Base-by-base conservation (phyloP, 345 rosid species). In the Eucalyptus brandiana region DNA sequence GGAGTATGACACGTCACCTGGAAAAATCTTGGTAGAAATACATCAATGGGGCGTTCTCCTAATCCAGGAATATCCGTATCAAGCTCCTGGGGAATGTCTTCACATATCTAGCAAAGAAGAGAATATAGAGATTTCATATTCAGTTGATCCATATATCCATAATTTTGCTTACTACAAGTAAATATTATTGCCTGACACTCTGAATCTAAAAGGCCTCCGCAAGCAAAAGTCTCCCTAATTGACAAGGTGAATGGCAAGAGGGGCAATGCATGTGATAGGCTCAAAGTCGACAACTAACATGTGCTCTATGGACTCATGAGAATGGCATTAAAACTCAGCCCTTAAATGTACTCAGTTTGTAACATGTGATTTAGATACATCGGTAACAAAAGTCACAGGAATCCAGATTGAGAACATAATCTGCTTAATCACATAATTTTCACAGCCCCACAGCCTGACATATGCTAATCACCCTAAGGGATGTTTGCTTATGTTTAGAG, bases 41-140 rank as follows among this genome's bases (percentile, higher is more conserved):
- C 92, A 90, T 94, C 94, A 89, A 96, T 96, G 86, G 99, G 99
- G 45, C 97, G 96, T 86, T 98, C 99, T 69, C 96, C 87, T 92
- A 97, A 91, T 48, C 99, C 98, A 87, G 98, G 98, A 87, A 98
- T 95, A 89, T 98, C 98, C 34, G 95, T 89, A 93, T 97, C 99
- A 94, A 98, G 91, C 56, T 93, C 96, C 91, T 98, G 97, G 6
- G 99, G 99, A 37, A 95, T 91, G 93, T 98, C 99, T 92, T 98
- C 99, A 92, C 99, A 98, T 90, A 98, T 96, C 99, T 98, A 93
- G 86, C 87, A 47, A 50, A 86, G 48, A 67, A 32, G 86, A 58
- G 44, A 37, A 26, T 47, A 24, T 49, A 37, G 18, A 30, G 42
- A 53, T 32, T 53, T 42, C 86, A 45, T 40, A 48, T 37, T 89